Evolutionary conservation across 352 stramenopile species (phyloP).

Genomic region (Phytophthora citrophthora): DNA sequence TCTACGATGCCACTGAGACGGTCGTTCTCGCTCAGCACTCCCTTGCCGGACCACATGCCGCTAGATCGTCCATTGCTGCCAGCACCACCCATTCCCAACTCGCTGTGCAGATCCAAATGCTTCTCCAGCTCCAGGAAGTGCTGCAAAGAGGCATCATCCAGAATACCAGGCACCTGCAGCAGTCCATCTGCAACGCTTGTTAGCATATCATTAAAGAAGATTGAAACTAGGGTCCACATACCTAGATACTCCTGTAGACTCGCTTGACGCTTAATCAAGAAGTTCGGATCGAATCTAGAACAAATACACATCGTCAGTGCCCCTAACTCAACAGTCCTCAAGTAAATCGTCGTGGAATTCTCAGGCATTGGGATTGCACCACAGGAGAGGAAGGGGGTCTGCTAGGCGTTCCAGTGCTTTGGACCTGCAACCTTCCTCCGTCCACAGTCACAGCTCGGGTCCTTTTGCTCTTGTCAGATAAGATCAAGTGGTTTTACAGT

Average conservation of each 20-base stretch:
- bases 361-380: slow-evolving; percentile 28
- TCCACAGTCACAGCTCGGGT: slow-evolving; percentile 13
- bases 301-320: slow-evolving; percentile 13
- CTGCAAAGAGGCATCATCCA: slow-evolving; percentile 77
- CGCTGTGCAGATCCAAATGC: slow-evolving; percentile 70
- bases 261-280: slow-evolving; percentile 76
- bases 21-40: slow-evolving; percentile 74
- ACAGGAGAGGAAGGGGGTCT: slow-evolving; percentile 6
- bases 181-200: slow-evolving; percentile 43
- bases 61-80: slow-evolving; percentile 61
- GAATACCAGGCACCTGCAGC: slow-evolving; percentile 71
- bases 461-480: slow-evolving; percentile 60
- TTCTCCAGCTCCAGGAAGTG: slow-evolving; percentile 86
- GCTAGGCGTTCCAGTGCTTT: not conserved
- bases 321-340: not conserved
- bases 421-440: slow-evolving; percentile 25
- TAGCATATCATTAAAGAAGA: no score
- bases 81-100: slow-evolving; percentile 39
- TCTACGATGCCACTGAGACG: slow-evolving; percentile 81
- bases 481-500: slow-evolving; percentile 92
- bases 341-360: slow-evolving; percentile 24
- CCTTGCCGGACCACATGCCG: slow-evolving; percentile 56
- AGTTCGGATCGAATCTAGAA: slow-evolving; percentile 83
- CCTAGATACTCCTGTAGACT: slow-evolving; percentile 80
- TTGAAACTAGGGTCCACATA: slow-evolving; percentile 18